Base-by-base conservation (phyloP, 2,329 filamentous ascomycete species). In the Penicillium brevicompactum region DNA sequence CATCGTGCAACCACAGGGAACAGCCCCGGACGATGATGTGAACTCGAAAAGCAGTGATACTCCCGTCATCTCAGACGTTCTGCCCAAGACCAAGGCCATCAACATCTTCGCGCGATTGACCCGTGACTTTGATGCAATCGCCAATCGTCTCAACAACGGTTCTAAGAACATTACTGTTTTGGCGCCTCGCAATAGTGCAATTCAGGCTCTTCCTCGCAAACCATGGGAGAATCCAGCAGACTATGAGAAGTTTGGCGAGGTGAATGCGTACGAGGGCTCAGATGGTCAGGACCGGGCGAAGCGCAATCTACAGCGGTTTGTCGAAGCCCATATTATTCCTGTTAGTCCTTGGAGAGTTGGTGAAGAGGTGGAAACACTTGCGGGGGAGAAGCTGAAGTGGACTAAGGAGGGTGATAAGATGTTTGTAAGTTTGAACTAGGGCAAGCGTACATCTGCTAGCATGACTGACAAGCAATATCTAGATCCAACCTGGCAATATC, bases 81-180 rank as follows among this genome's bases (percentile, higher is more conserved):
- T 97, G 61, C 88, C 89, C 38, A 87, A 87, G 62, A 87, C 91
- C 52, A 87, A 89, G 64, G 84, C 81, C 57, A 89, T 96, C 70
- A 92, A 91, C 60, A 87, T 92, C 63, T 97, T 97, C 75, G 89
- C 91, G 30, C 86, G 87, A 41, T 86, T 96, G 67, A 87, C 88
- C 5, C 86, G 92, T 56, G 88, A 93, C 68, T 85, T 92, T 65
- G 83, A 87, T 45, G 76, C 81, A n/a, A 81, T 92, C 18, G 83
- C 85, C 9, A 76, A 78, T 21, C 88, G 90, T 1, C 83, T 97
- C 13, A 84, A 89, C 64, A 83, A 91, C 69, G 73, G 80, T 0
- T 69, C 77, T 1, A 74, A 82, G 55, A 92, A 93, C 70, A 90
- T 90, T 14, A 97, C 92, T 2, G 86, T 97, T 22, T 84, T 97